Evolutionary conservation across 2,329 filamentous ascomycete species (phyloP), one percentile per base, ranked within the genome.

Genomic region (Ascochyta lentis): DNA sequence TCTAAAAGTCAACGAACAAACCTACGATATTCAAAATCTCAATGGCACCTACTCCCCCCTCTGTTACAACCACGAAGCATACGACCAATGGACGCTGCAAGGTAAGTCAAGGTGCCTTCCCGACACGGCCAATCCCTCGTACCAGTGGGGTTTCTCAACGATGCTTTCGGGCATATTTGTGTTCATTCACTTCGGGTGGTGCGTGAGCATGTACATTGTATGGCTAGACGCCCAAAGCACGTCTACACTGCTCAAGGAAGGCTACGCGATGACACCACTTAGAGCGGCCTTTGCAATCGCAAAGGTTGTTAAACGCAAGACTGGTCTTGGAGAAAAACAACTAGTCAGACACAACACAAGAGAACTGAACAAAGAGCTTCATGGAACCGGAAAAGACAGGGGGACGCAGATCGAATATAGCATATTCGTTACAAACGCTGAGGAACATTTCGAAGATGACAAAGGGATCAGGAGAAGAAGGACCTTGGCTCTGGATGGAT

Each of bases 121-220:
- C 16, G 66, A 74, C 49, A 70, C 67, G 0, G 54, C 55, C 4
- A 43, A 66, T 12, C 60, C 61, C 5, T 46, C 61, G 0, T 77
- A 77, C 38, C 41, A 71, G 52, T 77, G 74, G 75, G 75, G 75
- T 8, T 77, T 77, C 57, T 71, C 70, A 0, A 71, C 72, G 31
- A 65, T 75, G 59, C 59, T 76, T 7, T 63, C 70, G 3, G 69
- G 63, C 3, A 34, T 71, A 4, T 68, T 75, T 22, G 52, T 75
- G 19, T 64, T 77, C 39, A 26, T 69, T 1, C 67, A 75, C n/a
- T 51, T 68, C 2, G 54, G 57, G 9, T 77, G 74, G 74, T 56
- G 56, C 4, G 6, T 70, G 1, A 65, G 60, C 40, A 74, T 77
- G 69, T 77, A 74, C 38, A 52, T 63, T 3, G 39, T 76, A 9